Evolutionary conservation across 2,329 filamentous ascomycete genomes (phyloP).

Genomic region (Sporothrix dimorphospora): DNA sequence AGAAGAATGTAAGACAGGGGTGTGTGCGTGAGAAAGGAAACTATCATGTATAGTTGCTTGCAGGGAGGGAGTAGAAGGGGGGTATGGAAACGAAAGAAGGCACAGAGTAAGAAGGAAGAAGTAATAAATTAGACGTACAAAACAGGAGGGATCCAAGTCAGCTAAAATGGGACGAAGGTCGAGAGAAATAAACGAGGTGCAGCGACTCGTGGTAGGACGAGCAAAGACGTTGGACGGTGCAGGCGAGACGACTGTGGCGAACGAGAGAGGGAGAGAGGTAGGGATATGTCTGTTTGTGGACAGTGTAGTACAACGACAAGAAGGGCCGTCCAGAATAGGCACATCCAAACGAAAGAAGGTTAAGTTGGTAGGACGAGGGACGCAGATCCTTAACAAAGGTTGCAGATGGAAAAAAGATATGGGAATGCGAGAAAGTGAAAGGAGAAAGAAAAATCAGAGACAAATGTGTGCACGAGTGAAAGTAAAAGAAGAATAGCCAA

Average conservation of each 20-base stretch:
- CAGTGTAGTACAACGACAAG: slow-evolving; percentile 9
- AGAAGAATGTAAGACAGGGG: slow-evolving; percentile 16
- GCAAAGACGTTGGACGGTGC: background rate
- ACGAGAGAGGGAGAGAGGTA: background rate
- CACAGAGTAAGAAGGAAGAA: background rate
- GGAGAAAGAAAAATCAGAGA: background rate
- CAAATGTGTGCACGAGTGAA: background rate
- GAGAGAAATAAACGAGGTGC: background rate
- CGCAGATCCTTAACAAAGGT: background rate
- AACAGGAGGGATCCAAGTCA: background rate
- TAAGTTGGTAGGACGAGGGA: slow-evolving; percentile 15
- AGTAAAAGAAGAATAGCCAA: background rate
- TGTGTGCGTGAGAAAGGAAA: background rate
- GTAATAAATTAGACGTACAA: background rate
- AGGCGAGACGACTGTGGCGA: slow-evolving; percentile 17
- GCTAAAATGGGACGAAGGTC: background rate
- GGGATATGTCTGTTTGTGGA: background rate
- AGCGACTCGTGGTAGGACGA: background rate
- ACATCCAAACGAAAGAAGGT: slow-evolving; percentile 18
- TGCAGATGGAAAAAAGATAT: background rate
- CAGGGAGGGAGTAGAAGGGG: background rate
- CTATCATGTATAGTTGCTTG: background rate
- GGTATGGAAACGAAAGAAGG: background rate
- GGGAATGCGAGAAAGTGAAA: background rate
- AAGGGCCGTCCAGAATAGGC: slow-evolving; percentile 12